Base-by-base conservation (phyloP, 805 yeast genomes). In the Zygoascus flipseniorum region DNA sequence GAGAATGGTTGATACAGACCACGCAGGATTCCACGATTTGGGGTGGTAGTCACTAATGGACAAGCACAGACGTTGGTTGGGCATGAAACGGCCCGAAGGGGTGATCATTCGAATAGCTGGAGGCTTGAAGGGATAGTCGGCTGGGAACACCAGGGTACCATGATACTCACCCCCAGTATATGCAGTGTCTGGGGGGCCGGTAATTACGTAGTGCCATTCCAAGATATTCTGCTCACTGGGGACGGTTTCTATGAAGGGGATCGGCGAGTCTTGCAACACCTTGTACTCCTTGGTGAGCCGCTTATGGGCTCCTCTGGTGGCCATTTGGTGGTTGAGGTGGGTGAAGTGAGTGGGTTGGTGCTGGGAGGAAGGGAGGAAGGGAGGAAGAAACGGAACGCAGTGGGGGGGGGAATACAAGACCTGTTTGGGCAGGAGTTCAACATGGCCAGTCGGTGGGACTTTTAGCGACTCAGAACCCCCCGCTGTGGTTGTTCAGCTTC, bases 41-140 rank as follows among this genome's bases (percentile, higher is more conserved):
- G 96, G 97, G 62, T 90, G 98, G 68, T 81, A 90, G 70, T 90
- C 97, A 62, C 95, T 84, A 85, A 90, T 89, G n/a, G 90, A 82
- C 48, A 90, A 73, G 70, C 98, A 90, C 28, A 90, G 75, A 48
- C 96, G 73, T 2, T 89, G 82, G 66, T 87, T 87, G 53, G 89
- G 52, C 78, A 82, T 80, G 66, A 90, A 90, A 31, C 64, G 55
- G 19, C 64, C 97, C 61, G 81, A 85, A 6, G 96, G 96, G 0
- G 96, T 89, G 43, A 81, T 73, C 85, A 89, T 87, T 54, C 84
- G 75, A 51, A 89, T 88, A 13, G 92, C 64, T 2, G 97, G 97
- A 10, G 97, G 97, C 60, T 86, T 83, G 73, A 86, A 88, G 0
- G 97, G 97, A 62, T 89, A 89, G 60, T 89, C 95, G 13, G 78